Evolutionary conservation across 768 basidiomycete species (phyloP).

Genomic region (Piloderma croceum): DNA sequence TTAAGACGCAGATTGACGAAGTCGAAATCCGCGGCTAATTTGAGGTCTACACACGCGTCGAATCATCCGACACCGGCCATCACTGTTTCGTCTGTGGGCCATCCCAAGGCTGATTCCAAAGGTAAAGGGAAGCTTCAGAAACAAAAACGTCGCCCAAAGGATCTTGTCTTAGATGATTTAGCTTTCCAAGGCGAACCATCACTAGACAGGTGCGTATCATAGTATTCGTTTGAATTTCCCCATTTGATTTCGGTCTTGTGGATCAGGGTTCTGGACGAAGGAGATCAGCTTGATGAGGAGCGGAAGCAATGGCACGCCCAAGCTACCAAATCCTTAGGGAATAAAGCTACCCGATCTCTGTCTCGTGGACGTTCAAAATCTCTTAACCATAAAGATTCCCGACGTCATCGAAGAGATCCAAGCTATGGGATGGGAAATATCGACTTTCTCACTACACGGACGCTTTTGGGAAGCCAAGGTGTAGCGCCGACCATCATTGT

Average conservation of each 20-base stretch:
- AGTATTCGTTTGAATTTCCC: background rate
- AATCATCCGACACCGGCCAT: too few species aligned
- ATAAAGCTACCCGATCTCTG: constrained; percentile 54
- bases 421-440: constrained; percentile 30
- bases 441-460: constrained; percentile 61
- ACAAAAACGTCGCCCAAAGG: constrained; percentile 48
- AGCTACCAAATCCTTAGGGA: constrained; percentile 59
- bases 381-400: constrained; percentile 29
- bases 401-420: constrained; percentile 9
- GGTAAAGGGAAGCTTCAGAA: too few species aligned
- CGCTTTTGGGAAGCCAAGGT: constrained; percentile 61
- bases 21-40: too few species aligned
- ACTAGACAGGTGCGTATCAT: constrained; percentile 32
- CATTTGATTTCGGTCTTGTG: constrained; percentile 4
- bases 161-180: constrained; percentile 56
- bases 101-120: too few species aligned
- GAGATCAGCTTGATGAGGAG: constrained; percentile 53
- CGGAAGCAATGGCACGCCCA: constrained; percentile 63
- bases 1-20: too few species aligned
- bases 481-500: constrained; percentile 42
- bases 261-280: constrained; percentile 57
- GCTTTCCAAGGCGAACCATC: constrained; percentile 59
- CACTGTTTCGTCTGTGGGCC: too few species aligned
- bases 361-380: constrained; percentile 63
- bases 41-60: too few species aligned